A percentile compares a stretch with the other conserved stretches of the same genome.
These are phyloP conservation scores for Taphrina communis DNA, from an alignment of 1,139 yeast species.

Conservation along the genomic window DNA sequence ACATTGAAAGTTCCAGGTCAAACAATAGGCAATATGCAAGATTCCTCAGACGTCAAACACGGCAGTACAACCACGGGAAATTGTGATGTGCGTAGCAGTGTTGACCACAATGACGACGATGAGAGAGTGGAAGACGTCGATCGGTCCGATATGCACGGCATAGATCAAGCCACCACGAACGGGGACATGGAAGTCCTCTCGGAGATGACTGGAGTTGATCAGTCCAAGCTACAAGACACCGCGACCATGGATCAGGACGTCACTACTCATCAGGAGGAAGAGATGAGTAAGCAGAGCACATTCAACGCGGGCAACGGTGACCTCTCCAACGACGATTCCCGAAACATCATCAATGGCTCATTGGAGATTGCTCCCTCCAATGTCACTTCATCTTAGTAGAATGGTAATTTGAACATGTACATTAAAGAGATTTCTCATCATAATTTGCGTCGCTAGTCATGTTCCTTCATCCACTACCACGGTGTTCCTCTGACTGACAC, in stretches of 20 bases:
- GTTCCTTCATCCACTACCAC: not conserved
- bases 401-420: not conserved
- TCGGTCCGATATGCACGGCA: slow-evolving; percentile 1
- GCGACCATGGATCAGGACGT: not conserved
- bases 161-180: slow-evolving; percentile 10
- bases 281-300: slow-evolving; percentile 12
- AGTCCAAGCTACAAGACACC: not conserved
- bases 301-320: slow-evolving; percentile 1
- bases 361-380: slow-evolving; percentile 13
- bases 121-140: not conserved
- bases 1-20: not conserved
- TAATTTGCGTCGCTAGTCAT: not conserved
- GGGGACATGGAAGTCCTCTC: not conserved
- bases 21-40: too few relatives aligned
- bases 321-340: not conserved
- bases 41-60: not conserved
- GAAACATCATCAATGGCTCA: not conserved
- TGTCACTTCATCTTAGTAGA: slow-evolving; percentile 7
- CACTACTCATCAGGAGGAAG: not conserved
- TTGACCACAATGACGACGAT: not conserved
- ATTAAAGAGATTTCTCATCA: too few relatives aligned
- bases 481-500: too few relatives aligned
- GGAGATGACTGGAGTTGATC: slow-evolving; percentile 4
- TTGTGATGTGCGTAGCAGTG: too few relatives aligned
- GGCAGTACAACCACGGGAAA: too few relatives aligned